Base-by-base conservation (phyloP, 2,329 filamentous ascomycete species). In the Chaetomium strumarium region DNA sequence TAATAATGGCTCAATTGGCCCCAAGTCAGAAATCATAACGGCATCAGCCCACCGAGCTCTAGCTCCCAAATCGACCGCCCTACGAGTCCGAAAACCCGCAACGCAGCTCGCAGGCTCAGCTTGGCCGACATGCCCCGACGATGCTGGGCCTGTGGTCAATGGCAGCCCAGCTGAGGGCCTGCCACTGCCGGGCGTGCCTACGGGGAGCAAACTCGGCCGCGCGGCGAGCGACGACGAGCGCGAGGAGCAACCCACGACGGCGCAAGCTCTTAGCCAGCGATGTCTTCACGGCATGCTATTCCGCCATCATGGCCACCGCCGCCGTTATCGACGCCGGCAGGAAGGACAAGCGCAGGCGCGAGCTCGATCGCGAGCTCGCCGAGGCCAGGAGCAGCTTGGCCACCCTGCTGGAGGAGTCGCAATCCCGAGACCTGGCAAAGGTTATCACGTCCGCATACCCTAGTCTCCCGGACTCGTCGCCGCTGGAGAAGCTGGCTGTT, bases 111-210 rank as follows among this genome's bases (percentile, higher is more conserved):
- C 38, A 47, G 52, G 50, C 45, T 49, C 52, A 50, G 45, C 37
- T 57, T 47, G 57, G 46, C 48, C 60, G 62, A 60, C 52, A 72
- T 72, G 72, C 65, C 58, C 63, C 64, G 60, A 71, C 66, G 64
- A 90, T 90, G 86, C 81, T 81, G 70, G 75, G 77, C 58, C 67
- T 88, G 60, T 85, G 84, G 83, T 83, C 81, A 68, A 79, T 83
- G 71, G 79, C 81, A 71, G 75, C 78, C 63, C 79, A 79, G 75
- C 76, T 76, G 70, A 79, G 78, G 68, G 75, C 78, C 62, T 86
- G 82, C 71, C 77, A 76, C 68, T 87, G 83, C 71, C 74, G 78
- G 60, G 73, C 79, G 63, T 86, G 83, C 69, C 68, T 79, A 49
- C 75, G 77, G 51, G 70, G 72, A 48, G 65, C 76, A 52, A 71